A percentile compares a stretch with the other conserved stretches of the same genome.
Conservation (phyloP, 805 yeast species). For the Saturnispora silvae region DNA sequence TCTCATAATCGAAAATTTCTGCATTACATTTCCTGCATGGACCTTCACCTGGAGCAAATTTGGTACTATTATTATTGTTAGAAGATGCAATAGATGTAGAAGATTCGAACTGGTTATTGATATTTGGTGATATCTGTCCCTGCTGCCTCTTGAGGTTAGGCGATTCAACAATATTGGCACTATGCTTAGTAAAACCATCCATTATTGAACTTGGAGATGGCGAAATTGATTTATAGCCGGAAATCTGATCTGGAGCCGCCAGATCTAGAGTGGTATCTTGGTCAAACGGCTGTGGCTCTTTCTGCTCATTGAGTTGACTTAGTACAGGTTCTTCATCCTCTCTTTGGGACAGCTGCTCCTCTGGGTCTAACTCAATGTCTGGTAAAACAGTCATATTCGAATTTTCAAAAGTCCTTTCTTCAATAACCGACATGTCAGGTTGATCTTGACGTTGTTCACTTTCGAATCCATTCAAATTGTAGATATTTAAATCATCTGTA, state of each 20-base stretch:
- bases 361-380: conserved; percentile 1
- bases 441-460: not conserved
- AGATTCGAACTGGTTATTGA: not conserved
- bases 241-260: not conserved
- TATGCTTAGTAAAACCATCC: conserved; percentile 17
- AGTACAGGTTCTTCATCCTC: not conserved
- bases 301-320: no score
- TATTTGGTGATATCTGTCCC: not conserved
- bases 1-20: conserved; percentile 37
- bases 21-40: conserved; percentile 69
- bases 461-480: conserved; percentile 13
- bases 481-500: conserved; percentile 23
- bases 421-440: conserved; percentile 27
- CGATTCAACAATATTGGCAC: conserved; percentile 14
- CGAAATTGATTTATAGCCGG: no score
- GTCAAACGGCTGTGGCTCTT: no score
- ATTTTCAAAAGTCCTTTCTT: conserved; percentile 25
- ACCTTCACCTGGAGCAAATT: conserved; percentile 51
- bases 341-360: not conserved
- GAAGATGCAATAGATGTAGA: not conserved
- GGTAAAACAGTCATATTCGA: conserved; percentile 6
- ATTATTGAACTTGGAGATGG: not conserved
- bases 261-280: not conserved
- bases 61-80: not conserved
- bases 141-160: conserved; percentile 9